Evolutionary conservation across 78 protist genomes (phyloP), one percentile per base, ranked within the genome.

Genomic region (Cavenderia fasciculata): DNA sequence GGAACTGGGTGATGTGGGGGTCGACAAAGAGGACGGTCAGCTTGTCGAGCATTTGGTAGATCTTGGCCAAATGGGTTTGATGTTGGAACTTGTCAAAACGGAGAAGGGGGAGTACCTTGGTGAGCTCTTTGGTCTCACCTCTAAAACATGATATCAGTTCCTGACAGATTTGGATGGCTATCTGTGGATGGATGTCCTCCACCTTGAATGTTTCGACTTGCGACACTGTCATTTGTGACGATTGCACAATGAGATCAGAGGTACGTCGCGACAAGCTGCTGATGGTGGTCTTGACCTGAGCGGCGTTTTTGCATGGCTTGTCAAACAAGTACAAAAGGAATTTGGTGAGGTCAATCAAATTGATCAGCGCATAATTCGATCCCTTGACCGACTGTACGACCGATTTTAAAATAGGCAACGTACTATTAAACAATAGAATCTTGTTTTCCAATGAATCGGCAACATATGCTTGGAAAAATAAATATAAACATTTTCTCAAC

Each of bases 81-180:
- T 66, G 74, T 8, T 21, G 34, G 0, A 33, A 41, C 25, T 33
- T 12, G 49, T 65, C 76, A 34, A 65, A 41, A 16, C 51, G 62
- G 7, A 78, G 21, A 21, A 62, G 8, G 21, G 88, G 61, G 1
- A 78, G 36, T 27, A 78, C 2, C 34, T 78, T 78, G 1, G 73
- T 57, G 4, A 78, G 29, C 19, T 78, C 88, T 46, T 57, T 61
- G 4, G 72, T 63, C 12, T 34, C 44, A 52, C 88, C 76, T 52
- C 88, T 65, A 52, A 65, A 52, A 29, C 68, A 27, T 19, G 61
- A 36, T 46, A 66, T 43, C 57, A 78, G 23, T 23, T 65, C 66
- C 12, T 38, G 59, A 8, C 75, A 65, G 23, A 78, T 62, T 40
- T 47, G 12, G 47, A 52, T 47, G 5, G 88, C 73, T 10, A 78